Conservation (phyloP, 495 filamentous ascomycete species). For the Tuber magnatum region DNA sequence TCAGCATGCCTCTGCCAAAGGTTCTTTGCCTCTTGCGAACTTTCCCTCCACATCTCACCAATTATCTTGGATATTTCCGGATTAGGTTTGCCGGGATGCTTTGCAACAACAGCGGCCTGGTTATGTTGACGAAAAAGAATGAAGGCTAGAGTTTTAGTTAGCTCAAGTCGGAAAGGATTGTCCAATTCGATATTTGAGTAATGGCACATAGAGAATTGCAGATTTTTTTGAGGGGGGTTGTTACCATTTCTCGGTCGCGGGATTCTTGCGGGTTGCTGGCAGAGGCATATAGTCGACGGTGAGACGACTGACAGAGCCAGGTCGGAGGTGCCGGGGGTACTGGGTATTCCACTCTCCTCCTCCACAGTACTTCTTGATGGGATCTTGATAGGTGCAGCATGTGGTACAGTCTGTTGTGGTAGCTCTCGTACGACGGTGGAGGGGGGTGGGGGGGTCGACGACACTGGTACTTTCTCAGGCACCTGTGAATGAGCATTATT, state of each 20-base stretch:
- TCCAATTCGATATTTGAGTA: constrained; percentile 12
- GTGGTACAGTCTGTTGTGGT: constrained; percentile 12
- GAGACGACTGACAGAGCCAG: constrained; percentile 32
- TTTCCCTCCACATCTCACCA: constrained; percentile 79
- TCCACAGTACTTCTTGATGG: constrained; percentile 17
- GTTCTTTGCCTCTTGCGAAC: constrained; percentile 66
- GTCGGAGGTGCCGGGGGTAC: constrained; percentile 31
- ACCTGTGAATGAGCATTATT: constrained; percentile 17
- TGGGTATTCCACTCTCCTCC: constrained; percentile 20
- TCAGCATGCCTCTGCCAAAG: constrained; percentile 88
- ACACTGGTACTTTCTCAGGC: constrained; percentile 24
- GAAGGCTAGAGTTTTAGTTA: constrained; percentile 59
- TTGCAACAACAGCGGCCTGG: constrained; percentile 69
- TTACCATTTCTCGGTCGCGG: constrained; percentile 91
- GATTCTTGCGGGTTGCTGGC: constrained; percentile 87
- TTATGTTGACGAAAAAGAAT: constrained; percentile 95
- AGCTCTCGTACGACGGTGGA: constrained; percentile 18
- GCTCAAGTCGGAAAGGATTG: constrained; percentile 16
- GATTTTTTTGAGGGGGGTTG: constrained; percentile 42
- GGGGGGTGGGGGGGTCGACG: constrained; percentile 13
- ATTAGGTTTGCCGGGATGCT: constrained; percentile 84
- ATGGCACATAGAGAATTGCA: constrained; percentile 20
- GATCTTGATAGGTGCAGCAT: constrained; percentile 16
- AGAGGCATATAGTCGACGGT: constrained; percentile 66
- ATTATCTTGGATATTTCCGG: constrained; percentile 98